Percentiles rank a stretch among this genome's conserved stretches.
Evolutionary conservation across 2,329 filamentous ascomycete species (phyloP).

Genomic region (Helotiales sp.): DNA sequence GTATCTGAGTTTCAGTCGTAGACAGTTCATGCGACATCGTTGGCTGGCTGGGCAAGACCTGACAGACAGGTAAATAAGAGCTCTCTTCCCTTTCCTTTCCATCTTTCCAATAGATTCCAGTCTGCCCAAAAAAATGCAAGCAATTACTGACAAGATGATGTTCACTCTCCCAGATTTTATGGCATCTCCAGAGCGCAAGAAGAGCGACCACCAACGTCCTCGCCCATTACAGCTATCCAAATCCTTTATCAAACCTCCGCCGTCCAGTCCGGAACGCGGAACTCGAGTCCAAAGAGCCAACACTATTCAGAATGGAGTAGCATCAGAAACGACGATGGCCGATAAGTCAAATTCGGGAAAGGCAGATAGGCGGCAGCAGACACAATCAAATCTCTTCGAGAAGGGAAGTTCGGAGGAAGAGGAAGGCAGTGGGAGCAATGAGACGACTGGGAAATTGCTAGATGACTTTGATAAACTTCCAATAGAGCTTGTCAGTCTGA

Average conservation of each 20-base stretch:
- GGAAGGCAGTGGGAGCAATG: conserved; percentile 34
- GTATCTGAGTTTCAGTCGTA: conserved; percentile 40
- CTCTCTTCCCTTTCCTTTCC: background rate
- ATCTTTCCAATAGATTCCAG: background rate
- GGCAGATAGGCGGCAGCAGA: conserved; percentile 32
- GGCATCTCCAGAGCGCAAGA: conserved; percentile 36
- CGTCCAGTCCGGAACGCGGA: conserved; percentile 29
- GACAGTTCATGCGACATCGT: conserved; percentile 39
- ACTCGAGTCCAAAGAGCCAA: conserved; percentile 38
- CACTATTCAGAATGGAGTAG: conserved; percentile 41
- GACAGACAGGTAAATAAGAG: conserved; percentile 27
- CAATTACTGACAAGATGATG: conserved; percentile 40
- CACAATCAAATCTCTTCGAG: conserved; percentile 45
- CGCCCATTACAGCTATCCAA: conserved; percentile 45
- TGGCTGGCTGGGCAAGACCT: conserved; percentile 27
- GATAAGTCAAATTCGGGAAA: conserved; percentile 24
- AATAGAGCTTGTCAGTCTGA: conserved; percentile 89
- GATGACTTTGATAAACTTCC: conserved; percentile 83
- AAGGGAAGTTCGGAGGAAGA: conserved; percentile 45
- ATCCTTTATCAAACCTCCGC: conserved; percentile 47
- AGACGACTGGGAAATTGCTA: conserved; percentile 35
- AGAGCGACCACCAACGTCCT: conserved; percentile 38
- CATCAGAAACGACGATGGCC: conserved; percentile 24
- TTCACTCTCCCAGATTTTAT: conserved; percentile 43
- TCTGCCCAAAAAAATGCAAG: conserved; percentile 29